Base-by-base conservation (phyloP, 768 basidiomycete genomes). In the Roridomyces roridus region DNA sequence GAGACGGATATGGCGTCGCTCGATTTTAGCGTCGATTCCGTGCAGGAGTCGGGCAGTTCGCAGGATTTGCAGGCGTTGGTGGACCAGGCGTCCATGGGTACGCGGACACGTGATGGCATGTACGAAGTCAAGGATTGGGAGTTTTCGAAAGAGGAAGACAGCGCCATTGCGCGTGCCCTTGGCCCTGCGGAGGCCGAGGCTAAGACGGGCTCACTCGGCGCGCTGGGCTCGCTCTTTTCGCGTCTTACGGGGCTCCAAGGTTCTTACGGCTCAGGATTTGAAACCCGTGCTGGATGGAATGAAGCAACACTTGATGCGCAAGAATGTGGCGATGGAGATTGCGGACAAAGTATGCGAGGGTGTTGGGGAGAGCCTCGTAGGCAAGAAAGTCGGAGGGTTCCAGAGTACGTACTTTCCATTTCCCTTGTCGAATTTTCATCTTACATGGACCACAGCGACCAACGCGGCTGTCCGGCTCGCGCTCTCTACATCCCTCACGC, bases 301-400 rank as follows among this genome's bases (percentile, higher is more conserved):
- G 95, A 95, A 96, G 71, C 93, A 96, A 58, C 96, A 98, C 72
- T 79, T 99, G 41, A 98, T 98, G 95, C 87, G 90, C 75, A 98
- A 98, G 80, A 99, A 99, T 67, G 97, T 99, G 5, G 97, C 97
- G 5, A 92, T 86, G 72, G 94, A 96, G 56, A 98, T 98, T 60
- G 82, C 96, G 12, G 94, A 96, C 59, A 94, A 95, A 71, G 85
- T 99, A 11, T 96, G 95, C 66, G 94, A 96, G 69, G 86, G 91
- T 6, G 94, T 99, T n/a, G 94, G 93, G 1, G 87, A 93, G 67
- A 85, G 84, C 39, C 80, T 99, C 28, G 82, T 95, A 11, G 97
- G 97, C 6, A 94, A 92, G 74, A 95, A 92, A 72, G 85, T 96
- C 9, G 92, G 92, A 40, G 86, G 94, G 1, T 91, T 96, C 72